These are phyloP conservation scores for Dioscorea zingiberensis DNA, from an alignment of 106 monocot genomes.

Conservation along the genomic window DNA sequence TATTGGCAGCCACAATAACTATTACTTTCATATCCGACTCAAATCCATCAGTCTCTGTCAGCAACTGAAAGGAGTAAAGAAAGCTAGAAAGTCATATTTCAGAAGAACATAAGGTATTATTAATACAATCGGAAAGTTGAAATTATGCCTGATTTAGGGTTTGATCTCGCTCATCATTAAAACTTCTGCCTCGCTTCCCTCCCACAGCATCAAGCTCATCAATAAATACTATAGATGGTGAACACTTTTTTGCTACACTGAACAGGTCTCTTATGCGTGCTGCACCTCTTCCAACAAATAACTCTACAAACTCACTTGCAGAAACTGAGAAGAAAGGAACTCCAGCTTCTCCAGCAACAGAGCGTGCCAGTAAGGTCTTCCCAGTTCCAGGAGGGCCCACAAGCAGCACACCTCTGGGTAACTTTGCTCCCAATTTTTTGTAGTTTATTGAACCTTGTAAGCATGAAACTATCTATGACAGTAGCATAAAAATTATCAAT, in stretches of 20 bases:
- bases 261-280: slow-evolving; percentile 92
- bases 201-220: slow-evolving; percentile 99
- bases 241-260: slow-evolving; percentile 68
- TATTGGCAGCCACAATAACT: slow-evolving; percentile 90
- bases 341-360: slow-evolving; percentile 89
- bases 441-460: slow-evolving; percentile 85
- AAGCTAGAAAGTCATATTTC: slow-evolving; percentile 2
- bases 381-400: slow-evolving; percentile 97
- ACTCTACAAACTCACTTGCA: slow-evolving; percentile 94
- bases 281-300: slow-evolving; percentile 93
- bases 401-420: slow-evolving; percentile 75
- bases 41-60: slow-evolving; percentile 98
- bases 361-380: slow-evolving; percentile 88
- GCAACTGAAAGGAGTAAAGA: slow-evolving; percentile 35
- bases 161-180: slow-evolving; percentile 91
- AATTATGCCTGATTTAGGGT: slow-evolving; percentile 75
- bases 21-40: slow-evolving; percentile 82
- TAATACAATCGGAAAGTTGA: no score
- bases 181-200: slow-evolving; percentile 82
- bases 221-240: slow-evolving; percentile 82
- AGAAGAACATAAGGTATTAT: no score
- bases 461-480: slow-evolving; percentile 78
- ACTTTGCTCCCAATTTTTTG: slow-evolving; percentile 79
- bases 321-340: slow-evolving; percentile 96
- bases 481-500: no score